Evolutionary conservation across 116 monocot species (phyloP).

Genomic region (Dioscorea cayenensis): DNA sequence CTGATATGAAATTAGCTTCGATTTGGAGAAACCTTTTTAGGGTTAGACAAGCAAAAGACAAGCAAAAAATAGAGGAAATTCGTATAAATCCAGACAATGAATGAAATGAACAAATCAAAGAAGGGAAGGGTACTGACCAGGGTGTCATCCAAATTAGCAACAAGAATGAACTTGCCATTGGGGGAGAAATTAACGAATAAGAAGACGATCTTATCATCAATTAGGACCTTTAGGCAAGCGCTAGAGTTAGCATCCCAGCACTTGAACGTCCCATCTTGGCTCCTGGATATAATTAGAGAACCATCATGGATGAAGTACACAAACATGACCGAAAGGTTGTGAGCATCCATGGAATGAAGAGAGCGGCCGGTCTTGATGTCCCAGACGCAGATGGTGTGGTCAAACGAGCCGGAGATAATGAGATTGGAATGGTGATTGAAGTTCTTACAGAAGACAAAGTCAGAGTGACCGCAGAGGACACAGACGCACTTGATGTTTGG

Average conservation of each 20-base stretch:
- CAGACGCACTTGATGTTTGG: slow-evolving; percentile 43
- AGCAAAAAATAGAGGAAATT: too few relatives aligned
- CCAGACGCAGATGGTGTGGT: slow-evolving; percentile 64
- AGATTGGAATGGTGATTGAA: slow-evolving; percentile 67
- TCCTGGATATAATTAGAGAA: slow-evolving; percentile 65
- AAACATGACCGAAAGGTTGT: slow-evolving; percentile 58
- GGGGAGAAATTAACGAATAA: slow-evolving; percentile 91
- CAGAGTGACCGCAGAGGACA: slow-evolving; percentile 56
- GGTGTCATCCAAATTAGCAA: slow-evolving; percentile 62
- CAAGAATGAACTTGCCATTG: slow-evolving; percentile 82
- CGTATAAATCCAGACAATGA: neutral
- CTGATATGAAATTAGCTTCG: too few relatives aligned
- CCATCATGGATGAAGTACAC: slow-evolving; percentile 72
- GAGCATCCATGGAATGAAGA: slow-evolving; percentile 40
- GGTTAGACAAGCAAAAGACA: too few relatives aligned
- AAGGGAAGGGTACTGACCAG: slow-evolving; percentile 28
- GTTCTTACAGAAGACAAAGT: slow-evolving; percentile 85
- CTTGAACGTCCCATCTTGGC: slow-evolving; percentile 90
- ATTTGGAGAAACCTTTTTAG: too few relatives aligned
- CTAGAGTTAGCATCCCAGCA: slow-evolving; percentile 74
- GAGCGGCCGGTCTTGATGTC: slow-evolving; percentile 58
- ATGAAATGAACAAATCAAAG: neutral
- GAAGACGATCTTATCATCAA: slow-evolving; percentile 65
- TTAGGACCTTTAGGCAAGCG: slow-evolving; percentile 54
- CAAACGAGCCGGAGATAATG: slow-evolving; percentile 66